These are phyloP conservation scores for Fomes fomentarius DNA, from an alignment of 1,284 basidiomycete genomes.

Conservation along the genomic window DNA sequence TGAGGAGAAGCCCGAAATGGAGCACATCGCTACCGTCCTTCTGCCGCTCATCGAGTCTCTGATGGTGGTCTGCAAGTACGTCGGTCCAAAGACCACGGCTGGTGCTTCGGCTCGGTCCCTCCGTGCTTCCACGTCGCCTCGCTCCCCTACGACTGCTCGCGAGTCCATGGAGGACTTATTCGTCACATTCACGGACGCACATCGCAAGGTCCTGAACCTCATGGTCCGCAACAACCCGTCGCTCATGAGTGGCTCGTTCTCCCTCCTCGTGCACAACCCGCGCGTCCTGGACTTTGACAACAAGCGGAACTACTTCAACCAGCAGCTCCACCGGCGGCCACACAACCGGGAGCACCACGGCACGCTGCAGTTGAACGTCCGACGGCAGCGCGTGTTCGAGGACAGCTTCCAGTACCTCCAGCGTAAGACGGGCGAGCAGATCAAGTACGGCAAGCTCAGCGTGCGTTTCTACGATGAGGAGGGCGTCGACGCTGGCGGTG, in stretches of 20 bases:
- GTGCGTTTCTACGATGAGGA: conserved; percentile 98
- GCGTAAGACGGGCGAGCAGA: conserved; percentile 91
- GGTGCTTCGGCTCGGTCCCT: conserved; percentile 48
- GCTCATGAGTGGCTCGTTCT: conserved; percentile 98
- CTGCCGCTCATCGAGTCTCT: conserved; percentile 92
- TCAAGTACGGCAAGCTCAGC: conserved; percentile 97
- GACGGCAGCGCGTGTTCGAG: conserved; percentile 93
- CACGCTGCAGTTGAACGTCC: conserved; percentile 90
- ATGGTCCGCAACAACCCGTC: conserved; percentile 99
- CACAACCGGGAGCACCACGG: conserved; percentile 80
- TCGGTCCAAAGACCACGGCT: conserved; percentile 60
- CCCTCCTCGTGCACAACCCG: conserved; percentile 93
- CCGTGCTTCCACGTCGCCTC: conserved; percentile 65
- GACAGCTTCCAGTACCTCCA: conserved; percentile 95
- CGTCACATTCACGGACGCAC: conserved; percentile 92
- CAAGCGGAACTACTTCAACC: conserved; percentile 98
- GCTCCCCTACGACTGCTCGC: conserved; percentile 63
- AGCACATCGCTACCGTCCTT: conserved; percentile 88
- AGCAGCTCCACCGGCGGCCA: conserved; percentile 90
- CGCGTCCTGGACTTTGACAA: conserved; percentile 99
- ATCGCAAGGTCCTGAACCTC: conserved; percentile 93
- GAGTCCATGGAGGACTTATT: conserved; percentile 89
- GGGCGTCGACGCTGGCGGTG: conserved; percentile 97
- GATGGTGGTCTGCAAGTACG: conserved; percentile 99
- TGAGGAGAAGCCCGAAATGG: conserved; percentile 78